Percentiles rank a stretch among this genome's conserved stretches.
phyloP scores from a whole-genome alignment of 768 basidiomycete genomes.

The Trametes meyenii region DNA sequence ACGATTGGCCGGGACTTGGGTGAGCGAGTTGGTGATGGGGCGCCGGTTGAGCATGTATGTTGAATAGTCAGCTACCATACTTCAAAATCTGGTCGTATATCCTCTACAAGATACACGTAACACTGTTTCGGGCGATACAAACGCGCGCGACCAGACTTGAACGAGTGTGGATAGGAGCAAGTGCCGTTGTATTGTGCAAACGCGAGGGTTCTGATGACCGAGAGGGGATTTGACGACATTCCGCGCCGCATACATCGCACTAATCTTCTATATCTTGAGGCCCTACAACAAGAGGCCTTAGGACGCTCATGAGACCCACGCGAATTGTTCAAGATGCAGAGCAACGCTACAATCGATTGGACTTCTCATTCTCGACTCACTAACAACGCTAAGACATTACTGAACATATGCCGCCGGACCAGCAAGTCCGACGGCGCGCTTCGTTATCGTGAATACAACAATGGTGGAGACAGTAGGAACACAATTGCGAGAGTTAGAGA shows the following conservation, averaged over 20 bases:
- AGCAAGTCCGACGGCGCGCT: conserved; percentile 32
- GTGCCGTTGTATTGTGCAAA: no score
- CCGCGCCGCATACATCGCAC: no score
- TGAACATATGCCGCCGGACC: conserved; percentile 36
- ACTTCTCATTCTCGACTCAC: conserved; percentile 36
- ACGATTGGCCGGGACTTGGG: conserved; percentile 88
- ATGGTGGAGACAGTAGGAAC: conserved; percentile 33
- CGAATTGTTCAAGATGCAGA: conserved; percentile 1
- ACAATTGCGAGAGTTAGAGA: conserved; percentile 37
- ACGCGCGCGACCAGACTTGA: no score
- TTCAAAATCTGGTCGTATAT: not conserved
- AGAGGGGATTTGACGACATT: no score
- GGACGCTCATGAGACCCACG: not conserved
- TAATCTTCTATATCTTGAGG: no score
- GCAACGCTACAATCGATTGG: conserved; percentile 34
- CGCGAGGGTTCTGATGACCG: no score
- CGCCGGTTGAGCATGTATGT: conserved; percentile 80
- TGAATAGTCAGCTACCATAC: no score
- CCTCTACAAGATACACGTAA: no score
- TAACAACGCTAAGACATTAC: conserved; percentile 31
- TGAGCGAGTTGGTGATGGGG: conserved; percentile 49
- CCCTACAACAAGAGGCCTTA: no score
- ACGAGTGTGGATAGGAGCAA: no score
- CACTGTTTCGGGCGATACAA: no score
- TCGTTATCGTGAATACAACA: conserved; percentile 43